These are phyloP conservation scores for Trichosporon inkin DNA, from an alignment of 1,284 basidiomycete genomes.

Conservation along the genomic window DNA sequence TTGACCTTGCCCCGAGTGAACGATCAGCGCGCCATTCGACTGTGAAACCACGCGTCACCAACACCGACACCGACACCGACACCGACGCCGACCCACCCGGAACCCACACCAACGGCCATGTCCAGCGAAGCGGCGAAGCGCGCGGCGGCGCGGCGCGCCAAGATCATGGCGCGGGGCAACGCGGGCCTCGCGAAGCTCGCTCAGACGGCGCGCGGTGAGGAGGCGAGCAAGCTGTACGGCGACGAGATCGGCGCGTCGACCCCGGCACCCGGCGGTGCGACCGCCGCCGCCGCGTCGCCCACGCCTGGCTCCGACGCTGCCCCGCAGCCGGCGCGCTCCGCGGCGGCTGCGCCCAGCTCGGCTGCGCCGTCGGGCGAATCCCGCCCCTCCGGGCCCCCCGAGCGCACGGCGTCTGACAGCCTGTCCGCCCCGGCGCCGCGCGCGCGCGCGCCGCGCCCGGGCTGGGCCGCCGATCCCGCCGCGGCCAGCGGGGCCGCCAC, in stretches of 20 bases:
- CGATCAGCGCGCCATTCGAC: too few species aligned
- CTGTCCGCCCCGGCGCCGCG: not conserved
- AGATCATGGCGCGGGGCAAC: constrained; percentile 49
- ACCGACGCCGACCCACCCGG: too few species aligned
- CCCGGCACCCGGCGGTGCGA: not conserved
- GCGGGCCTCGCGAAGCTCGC: constrained; percentile 46
- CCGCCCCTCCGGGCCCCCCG: constrained; percentile 12
- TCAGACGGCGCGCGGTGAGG: constrained; percentile 48
- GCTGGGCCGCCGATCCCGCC: constrained; percentile 4
- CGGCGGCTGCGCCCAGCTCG: too few species aligned
- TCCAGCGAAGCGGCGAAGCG: constrained; percentile 40
- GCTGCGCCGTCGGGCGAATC: too few species aligned
- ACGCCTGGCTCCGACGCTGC: too few species aligned
- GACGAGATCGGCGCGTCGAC: constrained; percentile 20
- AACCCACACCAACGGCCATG: constrained; percentile 15
- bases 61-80: too few species aligned
- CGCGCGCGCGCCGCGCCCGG: constrained; percentile 3
- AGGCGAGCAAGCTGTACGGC: constrained; percentile 45
- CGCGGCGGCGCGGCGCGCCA: constrained; percentile 49
- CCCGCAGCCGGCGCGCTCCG: too few species aligned
- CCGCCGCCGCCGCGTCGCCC: not conserved
- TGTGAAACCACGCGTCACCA: too few species aligned
- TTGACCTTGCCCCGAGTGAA: too few species aligned
- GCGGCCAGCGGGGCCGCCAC: not conserved
- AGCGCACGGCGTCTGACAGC: constrained; percentile 9